Evolutionary conservation across 1,284 basidiomycete genomes (phyloP).

Genomic region (Austroboletus rostrupii): DNA sequence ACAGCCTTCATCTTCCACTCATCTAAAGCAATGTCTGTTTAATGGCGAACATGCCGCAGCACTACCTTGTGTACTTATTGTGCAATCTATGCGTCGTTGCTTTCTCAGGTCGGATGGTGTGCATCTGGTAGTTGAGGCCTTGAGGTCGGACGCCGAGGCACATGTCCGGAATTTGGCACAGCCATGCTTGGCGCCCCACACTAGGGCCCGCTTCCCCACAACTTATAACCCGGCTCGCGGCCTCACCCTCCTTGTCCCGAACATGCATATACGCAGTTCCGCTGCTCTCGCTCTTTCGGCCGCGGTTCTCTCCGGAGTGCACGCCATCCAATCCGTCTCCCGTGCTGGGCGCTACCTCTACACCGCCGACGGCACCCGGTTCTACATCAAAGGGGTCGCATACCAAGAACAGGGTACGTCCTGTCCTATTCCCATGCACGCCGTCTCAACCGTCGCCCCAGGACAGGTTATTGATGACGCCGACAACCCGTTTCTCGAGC

Average conservation of each 20-base stretch:
- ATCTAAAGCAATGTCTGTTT: constrained; percentile 39
- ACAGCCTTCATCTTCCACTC: constrained; percentile 41
- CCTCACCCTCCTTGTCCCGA: no score
- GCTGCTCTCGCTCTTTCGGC: constrained; percentile 20
- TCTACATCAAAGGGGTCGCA: constrained; percentile 89
- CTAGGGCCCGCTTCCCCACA: no score
- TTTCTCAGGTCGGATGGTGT: constrained; percentile 9
- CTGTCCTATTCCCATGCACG: not conserved
- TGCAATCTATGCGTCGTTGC: constrained; percentile 34
- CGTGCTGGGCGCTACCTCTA: constrained; percentile 79
- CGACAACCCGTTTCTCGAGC: constrained; percentile 77
- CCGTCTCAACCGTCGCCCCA: constrained; percentile 21
- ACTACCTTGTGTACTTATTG: constrained; percentile 38
- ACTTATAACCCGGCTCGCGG: no score
- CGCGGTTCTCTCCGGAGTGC: constrained; percentile 36
- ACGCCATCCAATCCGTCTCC: constrained; percentile 57
- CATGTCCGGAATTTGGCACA: no score
- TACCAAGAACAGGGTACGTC: constrained; percentile 81
- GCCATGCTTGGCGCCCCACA: no score
- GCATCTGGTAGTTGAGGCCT: no score
- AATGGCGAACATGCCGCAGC: constrained; percentile 35
- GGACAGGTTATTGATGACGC: constrained; percentile 44
- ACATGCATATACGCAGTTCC: constrained; percentile 22
- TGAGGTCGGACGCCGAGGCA: no score
- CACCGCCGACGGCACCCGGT: constrained; percentile 64